phyloP scores from a whole-genome alignment of 129 eudicot species.

The Flaveria sonorensis region DNA sequence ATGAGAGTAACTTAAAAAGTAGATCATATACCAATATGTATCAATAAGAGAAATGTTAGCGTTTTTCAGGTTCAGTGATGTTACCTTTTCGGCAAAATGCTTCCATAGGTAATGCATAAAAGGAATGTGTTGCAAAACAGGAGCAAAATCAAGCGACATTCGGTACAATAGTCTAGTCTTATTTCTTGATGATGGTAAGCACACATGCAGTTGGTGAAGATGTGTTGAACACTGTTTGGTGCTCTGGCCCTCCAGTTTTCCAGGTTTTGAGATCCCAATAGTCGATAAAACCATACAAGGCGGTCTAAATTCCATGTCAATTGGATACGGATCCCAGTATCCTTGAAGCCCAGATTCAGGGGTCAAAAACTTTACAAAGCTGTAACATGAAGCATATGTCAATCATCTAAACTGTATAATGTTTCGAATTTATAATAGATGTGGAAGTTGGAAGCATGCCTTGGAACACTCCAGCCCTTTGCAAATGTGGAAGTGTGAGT shows the following conservation, averaged over 20 bases:
- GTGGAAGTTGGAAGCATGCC: slow-evolving; percentile 36
- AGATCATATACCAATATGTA: too few relatives aligned
- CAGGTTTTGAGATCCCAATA: slow-evolving; percentile 88
- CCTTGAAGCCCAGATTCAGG: slow-evolving; percentile 86
- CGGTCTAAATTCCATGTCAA: slow-evolving; percentile 87
- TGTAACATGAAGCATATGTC: slow-evolving; percentile 37
- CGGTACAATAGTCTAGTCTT: slow-evolving; percentile 79
- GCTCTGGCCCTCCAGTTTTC: slow-evolving; percentile 79
- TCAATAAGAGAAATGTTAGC: too few relatives aligned
- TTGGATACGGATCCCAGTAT: slow-evolving; percentile 91
- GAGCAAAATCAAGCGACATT: slow-evolving; percentile 95
- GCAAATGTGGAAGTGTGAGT: slow-evolving; percentile 94
- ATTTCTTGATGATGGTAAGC: slow-evolving; percentile 71
- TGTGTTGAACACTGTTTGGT: slow-evolving; percentile 80
- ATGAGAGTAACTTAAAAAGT: too few relatives aligned
- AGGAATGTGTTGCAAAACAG: slow-evolving; percentile 67
- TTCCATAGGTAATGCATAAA: slow-evolving; percentile 74
- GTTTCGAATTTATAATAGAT: background rate
- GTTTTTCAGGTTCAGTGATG: background rate
- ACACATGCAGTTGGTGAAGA: slow-evolving; percentile 97
- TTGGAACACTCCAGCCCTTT: slow-evolving; percentile 85
- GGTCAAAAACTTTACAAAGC: slow-evolving; percentile 86
- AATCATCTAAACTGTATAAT: background rate
- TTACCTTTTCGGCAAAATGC: slow-evolving; percentile 87
- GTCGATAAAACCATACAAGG: slow-evolving; percentile 93